Evolutionary conservation across 352 stramenopile species (phyloP).

Genomic region (Pythium dissotocum): DNA sequence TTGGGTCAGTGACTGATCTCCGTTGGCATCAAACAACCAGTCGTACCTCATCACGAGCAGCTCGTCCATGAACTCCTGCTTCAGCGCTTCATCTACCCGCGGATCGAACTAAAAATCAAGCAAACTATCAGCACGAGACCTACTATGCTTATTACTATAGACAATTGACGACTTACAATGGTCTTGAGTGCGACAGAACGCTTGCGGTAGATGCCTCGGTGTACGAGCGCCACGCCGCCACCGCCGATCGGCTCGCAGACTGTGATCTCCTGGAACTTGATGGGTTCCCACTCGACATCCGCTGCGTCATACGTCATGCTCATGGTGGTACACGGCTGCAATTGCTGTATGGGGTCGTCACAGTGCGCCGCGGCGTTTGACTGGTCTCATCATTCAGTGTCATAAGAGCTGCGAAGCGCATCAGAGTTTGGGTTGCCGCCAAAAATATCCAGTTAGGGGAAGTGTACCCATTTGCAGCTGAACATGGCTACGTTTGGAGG

Average conservation of each 20-base stretch:
- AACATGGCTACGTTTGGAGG: conserved; percentile 6
- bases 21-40: not conserved
- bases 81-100: conserved; percentile 79
- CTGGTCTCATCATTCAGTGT: not conserved
- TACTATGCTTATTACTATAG: not conserved
- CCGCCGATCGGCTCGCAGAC: conserved; percentile 86
- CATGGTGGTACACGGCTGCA: not conserved
- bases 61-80: conserved; percentile 93
- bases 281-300: conserved; percentile 58
- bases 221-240: conserved; percentile 89
- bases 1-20: too few relatives aligned
- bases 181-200: conserved; percentile 87
- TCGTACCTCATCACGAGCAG: conserved; percentile 88
- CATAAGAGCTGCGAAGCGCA: not conserved
- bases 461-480: not conserved
- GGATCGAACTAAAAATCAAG: conserved; percentile 68
- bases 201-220: conserved; percentile 75
- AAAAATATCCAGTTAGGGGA: not conserved
- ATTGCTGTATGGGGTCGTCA: not conserved
- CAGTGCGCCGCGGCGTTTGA: not conserved
- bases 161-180: conserved; percentile 49
- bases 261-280: conserved; percentile 77
- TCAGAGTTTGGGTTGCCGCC: not conserved
- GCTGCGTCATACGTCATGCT: not conserved
- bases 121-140: not conserved